Conservation (phyloP, 2,329 filamentous ascomycete species). For the Xylaria sp. region DNA sequence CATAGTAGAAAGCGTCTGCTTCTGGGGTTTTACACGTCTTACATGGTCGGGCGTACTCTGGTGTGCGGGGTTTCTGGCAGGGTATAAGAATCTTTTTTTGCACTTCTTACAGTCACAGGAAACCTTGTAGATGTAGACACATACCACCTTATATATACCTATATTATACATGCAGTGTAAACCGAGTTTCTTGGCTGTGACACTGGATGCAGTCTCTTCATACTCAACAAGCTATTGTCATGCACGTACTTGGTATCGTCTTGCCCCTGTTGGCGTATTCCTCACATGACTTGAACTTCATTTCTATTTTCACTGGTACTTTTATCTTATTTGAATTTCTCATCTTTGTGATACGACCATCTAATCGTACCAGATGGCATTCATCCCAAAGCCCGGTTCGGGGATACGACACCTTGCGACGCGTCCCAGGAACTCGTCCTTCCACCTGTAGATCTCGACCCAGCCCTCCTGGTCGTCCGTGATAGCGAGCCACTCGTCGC, state of each 20-base stretch:
- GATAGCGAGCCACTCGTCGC: conserved; percentile 88
- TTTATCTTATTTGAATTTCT: not conserved
- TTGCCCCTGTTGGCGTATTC: not conserved
- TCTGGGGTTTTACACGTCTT: not conserved
- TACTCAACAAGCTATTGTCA: not conserved
- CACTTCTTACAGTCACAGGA: too few species aligned
- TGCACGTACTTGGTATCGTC: not conserved
- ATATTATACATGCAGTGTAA: not conserved
- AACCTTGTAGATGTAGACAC: too few species aligned
- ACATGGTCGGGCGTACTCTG: not conserved
- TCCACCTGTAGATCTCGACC: conserved; percentile 88
- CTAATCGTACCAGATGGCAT: conserved; percentile 92
- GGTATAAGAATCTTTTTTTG: too few species aligned
- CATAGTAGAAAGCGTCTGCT: not conserved
- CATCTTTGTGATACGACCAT: not conserved
- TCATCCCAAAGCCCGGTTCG: conserved; percentile 95
- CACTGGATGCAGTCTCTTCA: not conserved
- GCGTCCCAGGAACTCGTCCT: conserved; percentile 80
- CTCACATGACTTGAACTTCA: not conserved
- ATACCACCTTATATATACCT: too few species aligned
- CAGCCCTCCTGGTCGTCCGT: conserved; percentile 90
- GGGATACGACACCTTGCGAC: conserved; percentile 81
- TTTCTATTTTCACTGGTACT: not conserved
- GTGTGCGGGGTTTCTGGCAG: too few species aligned
- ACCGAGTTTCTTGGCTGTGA: not conserved